A percentile compares a stretch with the other conserved stretches of the same genome.
These are phyloP conservation scores for Rhytidhysteron rufulum DNA, from an alignment of 2,329 filamentous ascomycete genomes.

Conservation along the genomic window DNA sequence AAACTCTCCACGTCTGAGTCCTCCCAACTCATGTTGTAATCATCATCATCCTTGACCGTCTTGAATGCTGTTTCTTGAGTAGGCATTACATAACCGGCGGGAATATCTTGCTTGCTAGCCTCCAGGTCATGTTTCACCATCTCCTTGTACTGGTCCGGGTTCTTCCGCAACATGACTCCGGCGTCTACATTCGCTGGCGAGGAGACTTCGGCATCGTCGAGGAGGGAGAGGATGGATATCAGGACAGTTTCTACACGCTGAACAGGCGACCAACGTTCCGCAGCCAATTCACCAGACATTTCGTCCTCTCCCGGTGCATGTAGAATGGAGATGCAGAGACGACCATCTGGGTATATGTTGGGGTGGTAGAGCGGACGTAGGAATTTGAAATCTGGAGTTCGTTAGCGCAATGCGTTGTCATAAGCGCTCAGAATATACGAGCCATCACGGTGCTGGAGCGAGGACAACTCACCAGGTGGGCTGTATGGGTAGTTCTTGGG, in stretches of 20 bases:
- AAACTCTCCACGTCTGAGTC: constrained; percentile 62
- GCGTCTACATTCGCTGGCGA: constrained; percentile 96
- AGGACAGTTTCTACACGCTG: constrained; percentile 94
- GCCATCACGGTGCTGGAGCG: background rate
- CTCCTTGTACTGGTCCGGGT: constrained; percentile 64
- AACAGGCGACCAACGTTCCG: constrained; percentile 90
- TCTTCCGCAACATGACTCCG: constrained; percentile 76
- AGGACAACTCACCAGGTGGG: constrained; percentile 58
- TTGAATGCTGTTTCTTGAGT: constrained; percentile 61
- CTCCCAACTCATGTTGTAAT: constrained; percentile 48
- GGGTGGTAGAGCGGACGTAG: constrained; percentile 77
- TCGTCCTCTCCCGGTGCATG: constrained; percentile 88
- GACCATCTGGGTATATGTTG: constrained; percentile 88
- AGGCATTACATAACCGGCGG: constrained; percentile 76
- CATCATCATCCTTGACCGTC: constrained; percentile 63
- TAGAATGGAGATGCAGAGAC: constrained; percentile 93
- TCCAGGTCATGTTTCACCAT: constrained; percentile 68
- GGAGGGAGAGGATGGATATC: constrained; percentile 83
- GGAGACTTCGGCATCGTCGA: constrained; percentile 90
- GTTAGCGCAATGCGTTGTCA: background rate
- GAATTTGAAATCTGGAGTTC: constrained; percentile 70
- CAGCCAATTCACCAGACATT: constrained; percentile 84
- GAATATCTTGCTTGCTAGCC: constrained; percentile 73
- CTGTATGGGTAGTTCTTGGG: constrained; percentile 83
- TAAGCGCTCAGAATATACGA: too few species aligned